These are phyloP conservation scores for Mycena capillaripes DNA, from an alignment of 768 basidiomycete species.

Conservation along the genomic window DNA sequence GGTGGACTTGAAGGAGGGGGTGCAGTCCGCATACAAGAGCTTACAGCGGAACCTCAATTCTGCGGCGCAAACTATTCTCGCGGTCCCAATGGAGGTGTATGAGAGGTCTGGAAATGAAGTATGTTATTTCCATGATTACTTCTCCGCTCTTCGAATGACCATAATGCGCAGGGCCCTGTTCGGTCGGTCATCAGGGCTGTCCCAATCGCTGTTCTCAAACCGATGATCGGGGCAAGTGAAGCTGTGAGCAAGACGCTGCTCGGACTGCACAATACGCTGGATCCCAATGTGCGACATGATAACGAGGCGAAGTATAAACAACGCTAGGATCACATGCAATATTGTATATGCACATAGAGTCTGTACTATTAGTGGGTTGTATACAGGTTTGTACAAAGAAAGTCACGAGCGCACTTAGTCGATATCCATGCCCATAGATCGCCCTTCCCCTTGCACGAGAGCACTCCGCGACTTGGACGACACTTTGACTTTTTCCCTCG, in stretches of 20 bases:
- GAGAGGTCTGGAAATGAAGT: slow-evolving; percentile 95
- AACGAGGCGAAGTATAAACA: slow-evolving; percentile 96
- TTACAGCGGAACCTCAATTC: slow-evolving; percentile 89
- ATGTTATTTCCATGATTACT: neutral
- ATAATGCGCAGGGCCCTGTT: slow-evolving; percentile 80
- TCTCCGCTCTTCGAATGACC: slow-evolving; percentile 15
- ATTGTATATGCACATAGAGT: slow-evolving; percentile 32
- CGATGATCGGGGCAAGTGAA: slow-evolving; percentile 98
- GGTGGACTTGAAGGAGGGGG: slow-evolving; percentile 83
- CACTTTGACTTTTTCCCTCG: slow-evolving; percentile 86
- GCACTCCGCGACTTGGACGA: slow-evolving; percentile 74
- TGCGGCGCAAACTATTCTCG: slow-evolving; percentile 97
- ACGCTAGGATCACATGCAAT: slow-evolving; percentile 54
- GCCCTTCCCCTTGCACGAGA: slow-evolving; percentile 86
- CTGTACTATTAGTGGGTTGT: slow-evolving; percentile 38
- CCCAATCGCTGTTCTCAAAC: slow-evolving; percentile 96
- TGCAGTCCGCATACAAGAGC: slow-evolving; percentile 93
- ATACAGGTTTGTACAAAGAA: slow-evolving; percentile 29
- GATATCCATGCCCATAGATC: slow-evolving; percentile 93
- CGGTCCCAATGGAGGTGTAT: slow-evolving; percentile 99
- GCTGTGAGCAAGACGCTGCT: slow-evolving; percentile 96
- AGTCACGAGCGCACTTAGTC: slow-evolving; percentile 60
- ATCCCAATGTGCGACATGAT: slow-evolving; percentile 86
- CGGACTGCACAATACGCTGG: slow-evolving; percentile 93
- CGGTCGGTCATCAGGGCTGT: slow-evolving; percentile 96